Conservation (phyloP, 164 flowering plant genomes). For the Malania oleifera region DNA sequence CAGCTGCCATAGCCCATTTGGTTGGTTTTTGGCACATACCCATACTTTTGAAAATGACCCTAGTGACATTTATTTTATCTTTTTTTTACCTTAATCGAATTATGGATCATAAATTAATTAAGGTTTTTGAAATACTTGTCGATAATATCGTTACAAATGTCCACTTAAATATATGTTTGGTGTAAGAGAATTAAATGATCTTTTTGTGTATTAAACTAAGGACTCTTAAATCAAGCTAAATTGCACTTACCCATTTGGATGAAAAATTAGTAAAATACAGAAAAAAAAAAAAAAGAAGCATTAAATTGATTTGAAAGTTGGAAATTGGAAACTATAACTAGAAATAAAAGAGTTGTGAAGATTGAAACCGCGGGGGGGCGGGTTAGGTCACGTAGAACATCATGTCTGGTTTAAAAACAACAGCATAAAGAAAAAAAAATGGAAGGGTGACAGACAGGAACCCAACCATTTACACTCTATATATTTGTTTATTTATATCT, state of each 20-base stretch:
- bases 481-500: too few species aligned
- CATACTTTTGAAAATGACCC: too few species aligned
- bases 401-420: conserved; percentile 24
- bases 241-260: not conserved
- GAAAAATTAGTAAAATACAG: not conserved
- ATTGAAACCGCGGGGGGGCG: conserved; percentile 4
- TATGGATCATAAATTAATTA: too few species aligned
- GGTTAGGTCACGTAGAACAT: conserved; percentile 35
- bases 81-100: too few species aligned
- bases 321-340: not conserved
- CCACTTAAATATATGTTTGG: not conserved
- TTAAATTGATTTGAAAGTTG: not conserved
- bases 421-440: not conserved
- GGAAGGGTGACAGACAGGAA: not conserved
- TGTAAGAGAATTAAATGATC: not conserved
- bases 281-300: conserved; percentile 1
- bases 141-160: too few species aligned
- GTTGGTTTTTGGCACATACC: too few species aligned
- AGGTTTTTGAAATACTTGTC: too few species aligned
- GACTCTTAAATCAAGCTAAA: not conserved
- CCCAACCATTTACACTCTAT: too few species aligned
- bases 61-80: too few species aligned
- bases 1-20: too few species aligned
- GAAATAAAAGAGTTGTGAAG: not conserved
- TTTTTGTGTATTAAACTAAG: not conserved